Evolutionary conservation across 257 asterid species (phyloP), one percentile per base, ranked within the genome.

Genomic region (Nyctanthes arbortristis): DNA sequence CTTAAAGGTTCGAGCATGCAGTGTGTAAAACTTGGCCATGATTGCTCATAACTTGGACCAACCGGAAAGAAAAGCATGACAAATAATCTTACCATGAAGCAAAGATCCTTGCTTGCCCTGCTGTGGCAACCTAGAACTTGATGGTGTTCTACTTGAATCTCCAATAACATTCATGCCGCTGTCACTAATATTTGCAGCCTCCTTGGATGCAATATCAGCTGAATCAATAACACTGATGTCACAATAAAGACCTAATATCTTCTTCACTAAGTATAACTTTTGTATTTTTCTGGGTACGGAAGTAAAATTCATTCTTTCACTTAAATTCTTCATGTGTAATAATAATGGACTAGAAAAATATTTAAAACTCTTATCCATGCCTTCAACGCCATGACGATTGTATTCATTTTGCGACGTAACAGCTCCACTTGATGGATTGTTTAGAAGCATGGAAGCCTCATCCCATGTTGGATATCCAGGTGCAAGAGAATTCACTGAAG

Each of bases 201-300:
- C 89, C 76, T 85, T 85, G 74, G 92, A 79, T 85, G 85, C 92
- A 80, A 78, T 74, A 78, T 88, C 93, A 83, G 85, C 90, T 88
- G 96, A 88, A 88, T 81, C 82, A 80, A 85, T 69, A 83, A 80
- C 14, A 63, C 62, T 75, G 58, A 71, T 58, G 83, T 76, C 84
- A 82, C 75, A 74, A 70, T 66, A 80, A 74, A 84, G 63, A 84
- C 13, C 20, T 70, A 69, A 77, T 75, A 64, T 57, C 65, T 58
- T 64, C 71, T 71, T 66, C 3, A 11, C 43, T 4, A 29, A 67
- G 14, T 40, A 34, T 22, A 24, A 31, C 5, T 34, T 0, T 4
- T 11, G 18, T 25, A 18, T 35, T 62, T 35, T 4, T 11, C 22
- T 4, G 10, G 0, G 49, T 43, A 43, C 20, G 35, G 12, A 67